Percentiles rank a stretch among this genome's conserved stretches.
Evolutionary conservation across 2,329 filamentous ascomycete genomes (phyloP).

Genomic region (Aspergillus pseudoterreus): DNA sequence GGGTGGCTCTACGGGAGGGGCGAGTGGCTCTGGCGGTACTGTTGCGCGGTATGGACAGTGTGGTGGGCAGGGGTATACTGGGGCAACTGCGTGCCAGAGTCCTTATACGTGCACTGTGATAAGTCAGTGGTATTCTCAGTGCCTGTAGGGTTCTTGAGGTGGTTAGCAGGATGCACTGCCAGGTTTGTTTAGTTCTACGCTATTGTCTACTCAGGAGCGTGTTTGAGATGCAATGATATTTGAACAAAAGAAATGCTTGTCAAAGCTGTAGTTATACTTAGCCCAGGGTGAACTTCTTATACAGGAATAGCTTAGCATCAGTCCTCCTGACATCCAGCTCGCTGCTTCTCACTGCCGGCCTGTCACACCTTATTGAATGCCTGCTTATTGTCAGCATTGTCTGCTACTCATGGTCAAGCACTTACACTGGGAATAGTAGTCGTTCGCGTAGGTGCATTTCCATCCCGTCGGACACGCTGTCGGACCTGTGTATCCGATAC

Average conservation of each 20-base stretch:
- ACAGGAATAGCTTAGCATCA: neutral
- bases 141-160: neutral
- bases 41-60: neutral
- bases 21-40: neutral
- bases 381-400: neutral
- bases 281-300: no score
- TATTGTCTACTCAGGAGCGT: no score
- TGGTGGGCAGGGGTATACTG: neutral
- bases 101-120: neutral
- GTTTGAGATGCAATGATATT: neutral
- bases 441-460: conserved; percentile 12
- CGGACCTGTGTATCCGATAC: conserved; percentile 14
- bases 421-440: conserved; percentile 11
- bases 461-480: conserved; percentile 15
- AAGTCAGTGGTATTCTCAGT: neutral
- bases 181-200: no score
- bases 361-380: neutral
- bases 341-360: no score
- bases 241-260: neutral
- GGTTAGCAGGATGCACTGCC: neutral
- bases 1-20: neutral
- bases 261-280: no score
- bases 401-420: neutral
- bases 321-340: neutral
- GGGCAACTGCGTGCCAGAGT: neutral